Conservation (phyloP, 345 rosid species). For the Eucalyptus cloeziana region DNA sequence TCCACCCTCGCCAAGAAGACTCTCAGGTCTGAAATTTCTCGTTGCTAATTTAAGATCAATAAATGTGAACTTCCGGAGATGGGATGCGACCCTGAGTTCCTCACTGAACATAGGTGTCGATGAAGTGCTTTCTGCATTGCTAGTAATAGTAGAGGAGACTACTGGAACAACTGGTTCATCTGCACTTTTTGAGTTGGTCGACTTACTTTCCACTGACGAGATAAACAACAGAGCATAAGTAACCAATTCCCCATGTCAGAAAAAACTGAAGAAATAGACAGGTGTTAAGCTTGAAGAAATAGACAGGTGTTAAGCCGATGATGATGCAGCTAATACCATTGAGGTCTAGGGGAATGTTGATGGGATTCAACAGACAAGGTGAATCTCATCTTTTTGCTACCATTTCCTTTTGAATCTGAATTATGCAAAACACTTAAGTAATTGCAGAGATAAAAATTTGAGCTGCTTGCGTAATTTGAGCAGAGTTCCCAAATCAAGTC, state of each 20-base stretch:
- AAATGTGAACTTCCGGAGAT: constrained; percentile 55
- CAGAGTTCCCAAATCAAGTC: background rate
- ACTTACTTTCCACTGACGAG: constrained; percentile 26
- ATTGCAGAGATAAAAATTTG: background rate
- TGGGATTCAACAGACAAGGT: background rate
- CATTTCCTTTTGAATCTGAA: background rate
- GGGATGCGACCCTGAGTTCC: constrained; percentile 61
- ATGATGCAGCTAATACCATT: background rate
- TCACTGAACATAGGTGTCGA: constrained; percentile 55
- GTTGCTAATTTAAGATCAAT: constrained; percentile 70
- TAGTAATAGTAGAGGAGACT: constrained; percentile 22
- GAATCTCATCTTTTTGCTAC: background rate
- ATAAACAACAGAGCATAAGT: background rate
- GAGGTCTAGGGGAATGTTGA: background rate
- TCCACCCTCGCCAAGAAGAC: constrained; percentile 88
- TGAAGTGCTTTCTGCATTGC: constrained; percentile 37
- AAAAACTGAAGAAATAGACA: constrained; percentile 1
- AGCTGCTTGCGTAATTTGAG: background rate
- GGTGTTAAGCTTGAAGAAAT: background rate
- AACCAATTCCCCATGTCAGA: background rate
- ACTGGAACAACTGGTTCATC: constrained; percentile 29
- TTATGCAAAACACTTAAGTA: background rate
- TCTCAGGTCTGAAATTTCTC: constrained; percentile 76
- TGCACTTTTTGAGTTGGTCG: constrained; percentile 14
- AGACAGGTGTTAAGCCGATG: constrained; percentile 1